Base-by-base conservation (phyloP, 2,329 filamentous ascomycete species). In the Aspergillus sp. region DNA sequence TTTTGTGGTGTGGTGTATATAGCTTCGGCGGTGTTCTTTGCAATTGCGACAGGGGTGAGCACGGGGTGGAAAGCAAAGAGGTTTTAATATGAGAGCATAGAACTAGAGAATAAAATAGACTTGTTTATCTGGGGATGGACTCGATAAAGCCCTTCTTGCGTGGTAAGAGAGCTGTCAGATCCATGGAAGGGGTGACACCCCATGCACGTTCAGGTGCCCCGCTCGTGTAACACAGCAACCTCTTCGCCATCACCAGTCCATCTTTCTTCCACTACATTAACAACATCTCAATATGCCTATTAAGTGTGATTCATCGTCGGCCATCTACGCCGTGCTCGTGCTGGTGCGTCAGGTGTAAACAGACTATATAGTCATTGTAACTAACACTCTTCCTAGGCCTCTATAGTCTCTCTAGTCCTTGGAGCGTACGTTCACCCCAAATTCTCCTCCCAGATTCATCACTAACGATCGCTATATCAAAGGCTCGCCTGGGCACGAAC, bases 401-500 rank as follows among this genome's bases (percentile, higher is more conserved):
- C 33, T 15, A 15, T 12, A 12, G 27, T 54, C 17, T 46, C 57
- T 3, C 33, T 59, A 11, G 21, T 57, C 12, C 45, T 59, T 6
- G 54, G 54, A 50, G 49, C 54, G 57, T 57, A 48, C 24, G 57
- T 48, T 15, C 14, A 17, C 2, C 12, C 31, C 9, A 24, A 23
- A 15, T 31, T 19, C 12, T 15, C 7, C 8, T 24, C 45, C 19
- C 5, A 31, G n/a, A 6, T n/a, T 19, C 47, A 21, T 6, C 9
- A 35, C 15, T 27, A 19, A 41, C 19, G 24, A 45, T 40, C 15
- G 14, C 9, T 15, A 7, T 14, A 27, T 14, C n/a, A 44, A 11
- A 72, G 70, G 0, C 41, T 73, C 11, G 63, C 70, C 35, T 73
- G 67, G 70, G 60, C 65, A 11, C 64, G 62, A n/a, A 66, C 64